Evolutionary conservation across 495 filamentous ascomycete species (phyloP).

Genomic region (Penicillium pulvis): DNA sequence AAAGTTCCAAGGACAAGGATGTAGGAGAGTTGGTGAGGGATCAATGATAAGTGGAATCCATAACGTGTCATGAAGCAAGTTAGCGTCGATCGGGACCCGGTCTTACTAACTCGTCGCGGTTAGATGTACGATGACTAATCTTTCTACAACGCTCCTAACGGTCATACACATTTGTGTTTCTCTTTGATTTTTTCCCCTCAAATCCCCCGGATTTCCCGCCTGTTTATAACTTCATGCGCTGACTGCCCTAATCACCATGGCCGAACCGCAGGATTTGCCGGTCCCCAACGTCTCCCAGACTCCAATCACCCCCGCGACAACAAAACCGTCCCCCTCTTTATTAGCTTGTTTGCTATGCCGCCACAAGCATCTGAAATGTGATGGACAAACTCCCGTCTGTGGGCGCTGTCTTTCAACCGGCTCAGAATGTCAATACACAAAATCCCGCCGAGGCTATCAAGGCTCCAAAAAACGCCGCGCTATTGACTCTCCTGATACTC

Average conservation of each 20-base stretch:
- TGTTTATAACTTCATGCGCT: not conserved
- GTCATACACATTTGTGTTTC: not conserved
- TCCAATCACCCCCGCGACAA: constrained; percentile 15
- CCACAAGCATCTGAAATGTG: constrained; percentile 60
- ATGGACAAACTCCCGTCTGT: constrained; percentile 45
- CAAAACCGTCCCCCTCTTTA: constrained; percentile 41
- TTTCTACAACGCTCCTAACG: not conserved
- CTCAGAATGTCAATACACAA: constrained; percentile 45
- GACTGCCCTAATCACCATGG: constrained; percentile 20
- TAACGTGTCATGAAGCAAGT: constrained; percentile 8
- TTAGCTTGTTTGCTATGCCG: constrained; percentile 61
- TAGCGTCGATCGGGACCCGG: constrained; percentile 5
- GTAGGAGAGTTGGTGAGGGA: not conserved
- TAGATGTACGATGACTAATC: not conserved
- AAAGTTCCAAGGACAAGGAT: not conserved
- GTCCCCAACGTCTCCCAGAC: constrained; percentile 4
- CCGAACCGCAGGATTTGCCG: constrained; percentile 20
- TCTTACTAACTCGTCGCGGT: not conserved
- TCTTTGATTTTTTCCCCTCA: not conserved
- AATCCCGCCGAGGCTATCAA: constrained; percentile 51
- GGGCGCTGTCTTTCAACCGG: constrained; percentile 40
- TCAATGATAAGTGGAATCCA: not conserved
- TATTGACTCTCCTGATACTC: constrained; percentile 33
- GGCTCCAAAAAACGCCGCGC: constrained; percentile 51
- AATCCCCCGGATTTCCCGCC: not conserved